These are phyloP conservation scores for Borealophlyctis nickersoniae DNA, from an alignment of 192 early-diverging fungal species.

Conservation along the genomic window DNA sequence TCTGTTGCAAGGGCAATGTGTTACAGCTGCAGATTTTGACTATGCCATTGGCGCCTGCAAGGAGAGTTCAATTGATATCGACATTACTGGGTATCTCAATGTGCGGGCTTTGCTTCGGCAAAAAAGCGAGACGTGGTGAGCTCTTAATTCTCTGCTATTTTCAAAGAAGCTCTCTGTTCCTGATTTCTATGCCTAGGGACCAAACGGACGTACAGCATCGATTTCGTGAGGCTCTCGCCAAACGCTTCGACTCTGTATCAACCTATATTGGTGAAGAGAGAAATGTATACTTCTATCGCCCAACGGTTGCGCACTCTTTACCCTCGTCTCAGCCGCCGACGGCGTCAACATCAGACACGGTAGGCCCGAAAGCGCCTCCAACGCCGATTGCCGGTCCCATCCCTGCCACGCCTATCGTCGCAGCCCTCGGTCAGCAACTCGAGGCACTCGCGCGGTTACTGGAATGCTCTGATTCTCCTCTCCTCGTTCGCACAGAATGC, in stretches of 20 bases:
- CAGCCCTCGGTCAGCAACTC: conserved; percentile 1
- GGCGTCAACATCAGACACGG: conserved; percentile 42
- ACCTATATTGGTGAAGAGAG: conserved; percentile 19
- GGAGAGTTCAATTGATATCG: conserved; percentile 34
- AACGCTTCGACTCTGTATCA: conserved; percentile 60
- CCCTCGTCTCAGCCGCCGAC: conserved; percentile 24
- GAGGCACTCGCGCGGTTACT: conserved; percentile 8
- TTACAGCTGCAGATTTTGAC: conserved; percentile 26
- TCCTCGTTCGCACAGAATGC: conserved; percentile 69
- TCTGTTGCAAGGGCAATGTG: conserved; percentile 32
- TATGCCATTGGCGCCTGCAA: conserved; percentile 27
- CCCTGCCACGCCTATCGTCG: conserved; percentile 20
- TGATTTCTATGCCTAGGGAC: neutral
- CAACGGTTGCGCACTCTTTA: conserved; percentile 30
- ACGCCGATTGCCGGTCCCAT: conserved; percentile 23
- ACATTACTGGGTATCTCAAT: conserved; percentile 43
- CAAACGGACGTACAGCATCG: conserved; percentile 12
- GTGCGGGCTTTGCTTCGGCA: conserved; percentile 10
- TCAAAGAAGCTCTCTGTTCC: neutral
- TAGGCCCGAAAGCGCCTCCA: too few species aligned
- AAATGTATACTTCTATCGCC: conserved; percentile 66
- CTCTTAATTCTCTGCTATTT: neutral
- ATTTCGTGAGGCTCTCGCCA: conserved; percentile 56
- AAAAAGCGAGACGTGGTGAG: neutral
- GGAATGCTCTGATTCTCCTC: conserved; percentile 63